A percentile compares a stretch with the other conserved stretches of the same genome.
Evolutionary conservation across 345 rosid species (phyloP).

Genomic region (Acer saccharum): DNA sequence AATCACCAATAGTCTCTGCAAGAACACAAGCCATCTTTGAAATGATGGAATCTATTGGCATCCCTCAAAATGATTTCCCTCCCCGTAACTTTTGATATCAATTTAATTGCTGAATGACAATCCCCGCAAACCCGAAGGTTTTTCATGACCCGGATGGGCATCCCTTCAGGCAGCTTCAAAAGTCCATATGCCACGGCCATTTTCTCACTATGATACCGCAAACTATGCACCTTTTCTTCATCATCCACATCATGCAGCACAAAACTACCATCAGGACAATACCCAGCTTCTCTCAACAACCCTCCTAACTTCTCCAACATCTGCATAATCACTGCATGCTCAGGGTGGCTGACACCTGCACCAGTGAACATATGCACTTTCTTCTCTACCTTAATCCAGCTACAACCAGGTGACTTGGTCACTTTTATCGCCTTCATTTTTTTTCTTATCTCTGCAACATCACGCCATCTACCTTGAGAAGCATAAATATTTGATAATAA

Average conservation of each 20-base stretch:
- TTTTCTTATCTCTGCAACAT: conserved; percentile 60
- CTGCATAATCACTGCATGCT: conserved; percentile 46
- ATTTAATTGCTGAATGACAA: conserved; percentile 72
- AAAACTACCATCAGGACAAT: conserved; percentile 72
- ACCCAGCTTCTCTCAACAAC: conserved; percentile 67
- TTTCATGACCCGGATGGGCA: conserved; percentile 74
- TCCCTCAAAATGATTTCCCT: conserved; percentile 82
- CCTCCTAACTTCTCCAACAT: conserved; percentile 57
- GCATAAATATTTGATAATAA: conserved; percentile 73
- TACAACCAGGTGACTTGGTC: conserved; percentile 76
- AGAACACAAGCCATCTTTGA: conserved; percentile 71
- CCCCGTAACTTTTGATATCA: conserved; percentile 61
- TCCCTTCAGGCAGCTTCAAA: conserved; percentile 64
- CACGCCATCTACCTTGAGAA: conserved; percentile 62
- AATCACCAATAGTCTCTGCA: conserved; percentile 79
- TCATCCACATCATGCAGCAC: conserved; percentile 86
- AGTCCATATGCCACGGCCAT: conserved; percentile 86
- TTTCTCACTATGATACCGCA: conserved; percentile 72
- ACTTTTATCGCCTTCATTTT: conserved; percentile 53
- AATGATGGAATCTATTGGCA: conserved; percentile 83
- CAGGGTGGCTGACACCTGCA: conserved; percentile 59
- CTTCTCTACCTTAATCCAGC: conserved; percentile 75
- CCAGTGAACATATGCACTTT: conserved; percentile 72
- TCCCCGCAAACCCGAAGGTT: conserved; percentile 87
- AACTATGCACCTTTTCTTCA: conserved; percentile 68